Evolutionary conservation across 2,329 filamentous ascomycete species (phyloP), one percentile per base, ranked within the genome.

Genomic region (Cytospora chrysosperma): DNA sequence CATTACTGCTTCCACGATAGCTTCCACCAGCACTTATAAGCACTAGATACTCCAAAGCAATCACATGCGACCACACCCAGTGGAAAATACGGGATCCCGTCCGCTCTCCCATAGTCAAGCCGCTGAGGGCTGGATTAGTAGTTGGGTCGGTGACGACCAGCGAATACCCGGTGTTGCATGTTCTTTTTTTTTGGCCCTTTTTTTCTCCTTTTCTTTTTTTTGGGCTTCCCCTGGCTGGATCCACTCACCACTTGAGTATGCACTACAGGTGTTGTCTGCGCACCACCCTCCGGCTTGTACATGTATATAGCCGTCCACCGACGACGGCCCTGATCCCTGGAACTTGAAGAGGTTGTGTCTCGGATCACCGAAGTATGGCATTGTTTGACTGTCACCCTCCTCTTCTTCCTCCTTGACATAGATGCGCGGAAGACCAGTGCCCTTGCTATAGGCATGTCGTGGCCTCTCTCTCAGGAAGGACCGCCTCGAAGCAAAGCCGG

Each of bases 131-230:
- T 47, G 43, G 43, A 47, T 47, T 47, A 47, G 43, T 47, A 47
- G 43, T 47, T 47, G 43, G 43, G 50, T 30, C 24, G 24, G 27
- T 52, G 50, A 3, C 27, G 26, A 27, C 24, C 49, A 60, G 49
- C 58, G 58, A 60, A 60, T 60, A 27, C 58, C 58, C 50, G 53
- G 50, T 60, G 58, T 60, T 60, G 58, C 50, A 60, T 54, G 58
- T 60, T 17, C 40, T 47, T 3, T 32, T 60, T 4, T 54, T 60
- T 54, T 60, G 34, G 10, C 15, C 47, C 13, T 54, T 37, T 69
- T 69, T 56, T 12, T 47, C 24, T 13, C n/a, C n/a, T n/a, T n/a
- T 60, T 17, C 40, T 47, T 3, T 32, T 60, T 4, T 54, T 60
- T 54, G 54, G 34, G 10, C 15, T 24, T 47, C 2, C 12, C 10